Evolutionary conservation across 2,329 filamentous ascomycete species (phyloP).

Genomic region (Sporothrix curviconia): DNA sequence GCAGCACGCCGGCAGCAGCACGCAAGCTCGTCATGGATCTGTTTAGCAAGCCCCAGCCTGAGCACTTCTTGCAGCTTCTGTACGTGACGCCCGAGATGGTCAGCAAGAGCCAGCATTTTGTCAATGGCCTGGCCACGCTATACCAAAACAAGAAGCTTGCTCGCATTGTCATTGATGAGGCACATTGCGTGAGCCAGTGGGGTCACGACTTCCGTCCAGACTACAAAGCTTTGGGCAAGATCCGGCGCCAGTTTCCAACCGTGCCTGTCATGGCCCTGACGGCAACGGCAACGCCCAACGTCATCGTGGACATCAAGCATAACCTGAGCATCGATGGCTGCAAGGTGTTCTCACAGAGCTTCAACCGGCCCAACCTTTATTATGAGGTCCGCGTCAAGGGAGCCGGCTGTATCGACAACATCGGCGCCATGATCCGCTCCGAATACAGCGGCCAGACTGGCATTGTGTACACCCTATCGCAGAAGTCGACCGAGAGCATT

Average conservation of each 20-base stretch:
- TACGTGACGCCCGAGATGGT: constrained; percentile 98
- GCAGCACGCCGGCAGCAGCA: constrained; percentile 59
- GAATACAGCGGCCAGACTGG: constrained; percentile 69
- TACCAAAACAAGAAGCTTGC: constrained; percentile 68
- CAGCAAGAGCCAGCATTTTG: constrained; percentile 67
- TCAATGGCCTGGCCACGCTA: constrained; percentile 59
- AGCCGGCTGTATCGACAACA: constrained; percentile 47
- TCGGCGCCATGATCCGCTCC: constrained; percentile 61
- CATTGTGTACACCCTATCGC: constrained; percentile 88
- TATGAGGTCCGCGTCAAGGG: constrained; percentile 77
- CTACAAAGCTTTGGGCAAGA: constrained; percentile 76
- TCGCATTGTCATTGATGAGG: constrained; percentile 92
- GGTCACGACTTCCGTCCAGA: constrained; percentile 96
- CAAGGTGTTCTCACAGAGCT: constrained; percentile 80
- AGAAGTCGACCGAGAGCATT: constrained; percentile 74
- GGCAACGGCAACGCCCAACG: constrained; percentile 88
- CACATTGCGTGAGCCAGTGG: constrained; percentile 99
- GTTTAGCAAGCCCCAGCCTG: constrained; percentile 57
- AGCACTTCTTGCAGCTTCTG: constrained; percentile 74
- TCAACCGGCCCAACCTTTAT: constrained; percentile 90
- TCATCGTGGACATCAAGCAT: constrained; percentile 84
- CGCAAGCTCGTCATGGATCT: constrained; percentile 60
- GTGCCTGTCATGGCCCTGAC: constrained; percentile 94
- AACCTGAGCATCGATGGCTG: constrained; percentile 80
- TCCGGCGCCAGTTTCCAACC: constrained; percentile 64